Base-by-base conservation (phyloP, 2,329 filamentous ascomycete genomes). In the Talaromyces rugulosus region DNA sequence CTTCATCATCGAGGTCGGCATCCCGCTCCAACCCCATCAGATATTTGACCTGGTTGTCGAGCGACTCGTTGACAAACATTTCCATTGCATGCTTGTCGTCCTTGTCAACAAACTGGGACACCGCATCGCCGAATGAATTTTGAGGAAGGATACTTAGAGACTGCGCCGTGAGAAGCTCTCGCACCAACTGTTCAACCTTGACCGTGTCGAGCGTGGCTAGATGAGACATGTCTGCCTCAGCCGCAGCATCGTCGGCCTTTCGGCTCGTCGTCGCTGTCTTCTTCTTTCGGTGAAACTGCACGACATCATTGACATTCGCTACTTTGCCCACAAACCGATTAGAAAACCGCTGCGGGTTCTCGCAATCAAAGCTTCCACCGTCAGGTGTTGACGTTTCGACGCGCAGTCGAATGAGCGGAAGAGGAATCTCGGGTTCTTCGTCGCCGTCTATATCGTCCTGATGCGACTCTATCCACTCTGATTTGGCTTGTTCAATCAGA, bases 301-400 rank as follows among this genome's bases (percentile, higher is more conserved):
- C 88, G 0, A 99, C 92, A 69, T 99, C 95, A 67, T 93, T 96
- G 9, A 89, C 88, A 71, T 99, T 99, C 63, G 95, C 95, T 0
- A 99, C 94, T 70, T 87, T 90, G n/a, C 88, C 89, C 1, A 89
- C 84, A 68, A 98, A 99, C 2, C 92, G 86, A 72, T 96, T 96
- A 0, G 94, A 98, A 71, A 98, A 97, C 8, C 95, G 87, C 73
- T 98, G 95, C 0, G 95, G 93, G 64, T 99, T 99, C 74, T 98
- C 95, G 66, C 90, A 89, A 67, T 98, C 91, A 70, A 92, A 99
- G 40, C 87, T 86, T 14, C 92, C 90, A 4, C 92, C 92, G 33
- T 96, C 91, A 0, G 89, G 89, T 0, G 92, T 87, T 0, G 91
- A 90, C 66, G 92, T 95, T 70, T 99, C 95, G 0, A 99, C 93